phyloP scores from a whole-genome alignment of 2,329 filamentous ascomycete genomes.

The Amylocarpus encephaloides region DNA sequence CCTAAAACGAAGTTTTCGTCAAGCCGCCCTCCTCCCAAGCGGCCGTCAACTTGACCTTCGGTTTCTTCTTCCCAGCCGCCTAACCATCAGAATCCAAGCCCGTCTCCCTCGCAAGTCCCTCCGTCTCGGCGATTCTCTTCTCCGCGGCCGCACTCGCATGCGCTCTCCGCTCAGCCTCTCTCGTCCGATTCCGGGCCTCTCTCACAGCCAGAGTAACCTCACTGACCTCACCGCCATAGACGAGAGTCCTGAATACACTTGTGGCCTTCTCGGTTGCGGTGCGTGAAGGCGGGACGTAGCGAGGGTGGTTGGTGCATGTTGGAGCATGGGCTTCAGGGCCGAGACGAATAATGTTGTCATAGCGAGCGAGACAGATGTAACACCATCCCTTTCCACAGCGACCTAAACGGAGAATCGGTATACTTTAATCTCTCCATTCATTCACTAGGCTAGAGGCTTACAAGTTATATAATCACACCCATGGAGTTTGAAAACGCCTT shows the following conservation, averaged over 20 bases:
- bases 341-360: slow-evolving; percentile 19
- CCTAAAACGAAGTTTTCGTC: neutral
- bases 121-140: slow-evolving; percentile 6
- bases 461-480: slow-evolving; percentile 25
- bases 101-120: neutral
- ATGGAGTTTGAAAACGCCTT: slow-evolving; percentile 16
- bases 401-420: slow-evolving; percentile 3
- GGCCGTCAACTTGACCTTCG: slow-evolving; percentile 1
- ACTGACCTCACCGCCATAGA: slow-evolving; percentile 17
- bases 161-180: slow-evolving; percentile 9
- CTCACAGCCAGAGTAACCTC: slow-evolving; percentile 13
- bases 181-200: slow-evolving; percentile 4
- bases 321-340: slow-evolving; percentile 15
- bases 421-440: no score
- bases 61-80: neutral
- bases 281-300: neutral
- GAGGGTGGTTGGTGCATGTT: slow-evolving; percentile 14
- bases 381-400: slow-evolving; percentile 23
- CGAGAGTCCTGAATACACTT: slow-evolving; percentile 9
- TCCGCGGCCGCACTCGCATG: slow-evolving; percentile 17
- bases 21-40: slow-evolving; percentile 8
- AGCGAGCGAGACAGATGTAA: slow-evolving; percentile 18
- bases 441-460: slow-evolving; percentile 3
- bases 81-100: neutral
- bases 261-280: slow-evolving; percentile 2